These are phyloP conservation scores for Candida methanosorbosa DNA, from an alignment of 805 yeast species.

Conservation along the genomic window DNA sequence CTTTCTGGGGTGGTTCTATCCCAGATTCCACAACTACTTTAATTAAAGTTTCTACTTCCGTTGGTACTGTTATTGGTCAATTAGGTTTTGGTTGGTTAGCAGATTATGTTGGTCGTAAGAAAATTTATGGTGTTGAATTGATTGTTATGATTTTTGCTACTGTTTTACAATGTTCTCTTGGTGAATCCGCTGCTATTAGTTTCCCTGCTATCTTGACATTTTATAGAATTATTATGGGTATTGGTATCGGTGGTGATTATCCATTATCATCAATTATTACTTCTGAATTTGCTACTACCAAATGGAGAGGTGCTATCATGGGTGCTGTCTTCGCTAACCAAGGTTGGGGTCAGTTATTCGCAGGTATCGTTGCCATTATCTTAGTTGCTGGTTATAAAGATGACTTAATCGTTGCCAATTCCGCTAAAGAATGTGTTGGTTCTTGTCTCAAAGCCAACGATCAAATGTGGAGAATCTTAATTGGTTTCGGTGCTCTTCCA, in stretches of 20 bases:
- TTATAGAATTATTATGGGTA: conserved; percentile 84
- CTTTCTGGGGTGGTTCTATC: conserved; percentile 52
- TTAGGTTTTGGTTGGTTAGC: conserved; percentile 76
- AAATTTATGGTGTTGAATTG: conserved; percentile 79
- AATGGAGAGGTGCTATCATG: conserved; percentile 98
- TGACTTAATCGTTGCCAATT: conserved; percentile 43
- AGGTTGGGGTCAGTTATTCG: conserved; percentile 91
- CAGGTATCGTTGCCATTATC: conserved; percentile 75
- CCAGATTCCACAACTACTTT: conserved; percentile 71
- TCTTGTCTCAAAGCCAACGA: conserved; percentile 73
- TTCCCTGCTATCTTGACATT: conserved; percentile 68
- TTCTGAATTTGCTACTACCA: conserved; percentile 87
- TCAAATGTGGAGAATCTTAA: conserved; percentile 88
- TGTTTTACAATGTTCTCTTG: conserved; percentile 66
- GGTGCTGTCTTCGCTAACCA: conserved; percentile 95
- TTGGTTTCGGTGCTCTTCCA: conserved; percentile 89
- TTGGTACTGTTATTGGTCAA: conserved; percentile 92
- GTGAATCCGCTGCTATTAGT: conserved; percentile 60
- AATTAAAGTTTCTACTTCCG: conserved; percentile 83
- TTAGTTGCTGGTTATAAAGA: conserved; percentile 71
- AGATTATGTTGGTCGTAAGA: conserved; percentile 79
- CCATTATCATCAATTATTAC: conserved; percentile 91
- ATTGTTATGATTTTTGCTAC: conserved; percentile 79
- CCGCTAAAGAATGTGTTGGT: conserved; percentile 52
- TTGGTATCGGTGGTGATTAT: conserved; percentile 97